Percentiles rank a stretch among this genome's conserved stretches.
Evolutionary conservation across 257 asterid species (phyloP).

Genomic region (Solanum sitiens): DNA sequence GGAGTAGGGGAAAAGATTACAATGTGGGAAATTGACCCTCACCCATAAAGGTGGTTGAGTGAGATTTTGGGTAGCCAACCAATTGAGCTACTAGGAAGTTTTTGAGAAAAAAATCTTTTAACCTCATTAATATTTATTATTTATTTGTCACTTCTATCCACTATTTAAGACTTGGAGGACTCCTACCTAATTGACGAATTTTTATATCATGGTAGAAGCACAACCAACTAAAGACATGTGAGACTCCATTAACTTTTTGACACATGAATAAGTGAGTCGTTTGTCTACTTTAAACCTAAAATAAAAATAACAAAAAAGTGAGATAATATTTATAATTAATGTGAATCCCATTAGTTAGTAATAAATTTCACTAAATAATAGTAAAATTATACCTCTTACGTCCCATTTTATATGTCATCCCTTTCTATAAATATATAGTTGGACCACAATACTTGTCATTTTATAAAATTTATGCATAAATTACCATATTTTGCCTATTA

Average conservation of each 20-base stretch:
- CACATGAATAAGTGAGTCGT: neutral
- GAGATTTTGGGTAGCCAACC: neutral
- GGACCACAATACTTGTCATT: no score
- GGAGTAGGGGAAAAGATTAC: neutral
- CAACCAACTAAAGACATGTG: neutral
- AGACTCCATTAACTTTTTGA: neutral
- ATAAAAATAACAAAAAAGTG: neutral
- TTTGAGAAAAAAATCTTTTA: neutral
- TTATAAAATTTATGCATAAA: no score
- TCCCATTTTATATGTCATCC: no score
- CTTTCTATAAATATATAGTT: no score
- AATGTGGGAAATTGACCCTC: neutral
- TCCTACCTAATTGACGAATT: neutral
- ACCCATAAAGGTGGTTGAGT: neutral
- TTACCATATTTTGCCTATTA: no score
- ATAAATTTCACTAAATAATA: no score
- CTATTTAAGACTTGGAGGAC: neutral
- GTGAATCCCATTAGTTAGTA: no score
- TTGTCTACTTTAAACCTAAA: neutral
- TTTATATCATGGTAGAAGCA: neutral
- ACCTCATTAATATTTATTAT: neutral
- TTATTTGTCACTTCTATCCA: neutral
- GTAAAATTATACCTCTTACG: no score
- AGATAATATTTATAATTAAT: no score
- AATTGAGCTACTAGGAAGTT: neutral